Base-by-base conservation (phyloP, 176 grass and related monocot genomes). In the Alloteropsis semialata region DNA sequence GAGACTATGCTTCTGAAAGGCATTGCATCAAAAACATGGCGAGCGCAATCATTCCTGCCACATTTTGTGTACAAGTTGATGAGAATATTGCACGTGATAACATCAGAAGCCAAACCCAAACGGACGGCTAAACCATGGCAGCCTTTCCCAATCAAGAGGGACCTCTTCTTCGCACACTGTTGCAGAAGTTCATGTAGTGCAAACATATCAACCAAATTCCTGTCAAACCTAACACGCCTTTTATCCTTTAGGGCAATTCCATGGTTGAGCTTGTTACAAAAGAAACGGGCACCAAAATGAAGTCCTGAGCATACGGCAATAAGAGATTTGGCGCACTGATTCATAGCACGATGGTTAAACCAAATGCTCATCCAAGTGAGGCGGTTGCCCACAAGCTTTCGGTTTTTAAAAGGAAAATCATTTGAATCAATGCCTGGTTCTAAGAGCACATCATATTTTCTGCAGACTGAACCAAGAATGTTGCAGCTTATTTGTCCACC, bases 51-150 rank as follows among this genome's bases (percentile, higher is more conserved):
- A 72, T 89, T 81, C 49, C 49, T 42, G 3, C 73, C 87, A 82
- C 89, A 89, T 92, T 92, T 90, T 57, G 87, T 80, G 74, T 85
- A 92, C 19, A 87, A 56, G 69, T 91, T 92, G 69, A 92, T 94
- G 33, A 92, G 76, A 82, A 94, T 87, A 86, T 92, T 91, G 73
- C 81, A 89, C 41, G 81, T 87, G 33, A 89, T 3, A 56, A 72
- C 89, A 89, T 94, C 84, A 76, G 69, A 49, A 37, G 82, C 72
- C 67, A 94, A 49, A 59, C 84, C 92, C 75, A 74, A 73, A 38
- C 85, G 87, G 79, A 89, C 79, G 50, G 77, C 84, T 73, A 89
- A 80, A 73, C 87, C 74, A 76, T 94, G 92, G 60, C 81, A 92
- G 27, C 77, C 56, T 81, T 82, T 87, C 45, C 84, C 87, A 87